Evolutionary conservation across 345 rosid genomes (phyloP).

Genomic region (Euclidium syriacum): DNA sequence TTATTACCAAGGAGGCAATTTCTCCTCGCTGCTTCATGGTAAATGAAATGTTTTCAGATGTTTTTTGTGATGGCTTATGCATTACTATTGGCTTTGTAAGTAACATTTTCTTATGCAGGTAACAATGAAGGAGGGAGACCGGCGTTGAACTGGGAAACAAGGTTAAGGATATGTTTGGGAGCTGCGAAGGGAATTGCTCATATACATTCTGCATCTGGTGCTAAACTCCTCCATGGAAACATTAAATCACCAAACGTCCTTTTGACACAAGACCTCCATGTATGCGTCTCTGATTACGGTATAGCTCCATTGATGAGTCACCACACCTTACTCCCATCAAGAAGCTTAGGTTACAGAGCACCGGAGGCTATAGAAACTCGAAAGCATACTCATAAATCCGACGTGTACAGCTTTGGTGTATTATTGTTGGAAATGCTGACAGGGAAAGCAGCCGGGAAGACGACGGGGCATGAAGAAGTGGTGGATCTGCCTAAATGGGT

Average conservation of each 20-base stretch:
- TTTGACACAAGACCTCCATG: conserved; percentile 48
- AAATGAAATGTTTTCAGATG: conserved; percentile 22
- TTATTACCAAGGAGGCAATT: conserved; percentile 57
- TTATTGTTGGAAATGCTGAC: conserved; percentile 80
- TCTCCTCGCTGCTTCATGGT: conserved; percentile 71
- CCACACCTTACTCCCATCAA: conserved; percentile 46
- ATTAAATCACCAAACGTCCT: conserved; percentile 78
- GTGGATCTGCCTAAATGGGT: conserved; percentile 90
- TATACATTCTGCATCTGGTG: conserved; percentile 58
- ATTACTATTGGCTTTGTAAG: background rate
- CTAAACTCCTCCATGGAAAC: conserved; percentile 66
- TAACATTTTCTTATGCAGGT: conserved; percentile 38
- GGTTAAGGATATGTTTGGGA: conserved; percentile 65
- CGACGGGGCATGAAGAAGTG: conserved; percentile 51
- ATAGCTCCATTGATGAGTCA: conserved; percentile 53
- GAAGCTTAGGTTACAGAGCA: conserved; percentile 71
- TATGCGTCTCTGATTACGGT: conserved; percentile 70
- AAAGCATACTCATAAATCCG: conserved; percentile 56
- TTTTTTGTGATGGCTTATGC: background rate
- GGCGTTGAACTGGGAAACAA: conserved; percentile 65
- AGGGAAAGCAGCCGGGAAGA: conserved; percentile 57
- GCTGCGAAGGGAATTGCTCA: conserved; percentile 71
- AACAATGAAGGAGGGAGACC: conserved; percentile 42
- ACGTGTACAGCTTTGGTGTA: conserved; percentile 85
- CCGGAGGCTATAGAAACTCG: conserved; percentile 66